These are phyloP conservation scores for Microcera coccophila DNA, from an alignment of 2,329 filamentous ascomycete genomes.

Conservation along the genomic window DNA sequence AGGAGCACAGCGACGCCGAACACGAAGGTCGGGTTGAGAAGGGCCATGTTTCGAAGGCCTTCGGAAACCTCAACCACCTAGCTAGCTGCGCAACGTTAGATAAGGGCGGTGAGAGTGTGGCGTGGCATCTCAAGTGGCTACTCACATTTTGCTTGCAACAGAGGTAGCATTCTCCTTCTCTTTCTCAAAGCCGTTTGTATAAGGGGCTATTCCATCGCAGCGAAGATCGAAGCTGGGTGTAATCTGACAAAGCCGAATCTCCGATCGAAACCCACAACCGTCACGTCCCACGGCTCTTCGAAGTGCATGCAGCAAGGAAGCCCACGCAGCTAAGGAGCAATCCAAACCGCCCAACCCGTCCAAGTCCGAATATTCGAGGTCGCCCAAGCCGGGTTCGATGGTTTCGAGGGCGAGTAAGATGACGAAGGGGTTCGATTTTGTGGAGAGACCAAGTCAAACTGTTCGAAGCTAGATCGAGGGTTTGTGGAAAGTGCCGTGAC, in stretches of 20 bases:
- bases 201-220: conserved; percentile 26
- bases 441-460: conserved; percentile 6
- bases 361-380: background rate
- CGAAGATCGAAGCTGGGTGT: conserved; percentile 10
- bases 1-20: conserved; percentile 79
- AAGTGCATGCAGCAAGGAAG: background rate
- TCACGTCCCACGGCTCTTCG: conserved; percentile 9
- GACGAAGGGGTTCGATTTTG: background rate
- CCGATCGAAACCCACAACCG: conserved; percentile 15
- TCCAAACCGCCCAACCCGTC: background rate
- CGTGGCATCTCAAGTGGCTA: conserved; percentile 13
- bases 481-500: conserved; percentile 16
- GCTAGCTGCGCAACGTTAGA: conserved; percentile 21
- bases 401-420: background rate
- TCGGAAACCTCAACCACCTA: conserved; percentile 24
- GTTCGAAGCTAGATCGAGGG: conserved; percentile 6
- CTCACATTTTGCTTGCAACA: conserved; percentile 22
- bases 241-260: conserved; percentile 16
- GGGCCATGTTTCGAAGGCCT: conserved; percentile 50
- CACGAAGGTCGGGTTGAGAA: conserved; percentile 74
- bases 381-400: background rate
- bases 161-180: conserved; percentile 28
- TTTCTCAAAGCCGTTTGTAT: conserved; percentile 13
- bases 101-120: conserved; percentile 22
- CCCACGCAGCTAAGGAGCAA: background rate